These are phyloP conservation scores for Stephania cephalantha DNA, from an alignment of 164 flowering plant genomes.

Conservation along the genomic window DNA sequence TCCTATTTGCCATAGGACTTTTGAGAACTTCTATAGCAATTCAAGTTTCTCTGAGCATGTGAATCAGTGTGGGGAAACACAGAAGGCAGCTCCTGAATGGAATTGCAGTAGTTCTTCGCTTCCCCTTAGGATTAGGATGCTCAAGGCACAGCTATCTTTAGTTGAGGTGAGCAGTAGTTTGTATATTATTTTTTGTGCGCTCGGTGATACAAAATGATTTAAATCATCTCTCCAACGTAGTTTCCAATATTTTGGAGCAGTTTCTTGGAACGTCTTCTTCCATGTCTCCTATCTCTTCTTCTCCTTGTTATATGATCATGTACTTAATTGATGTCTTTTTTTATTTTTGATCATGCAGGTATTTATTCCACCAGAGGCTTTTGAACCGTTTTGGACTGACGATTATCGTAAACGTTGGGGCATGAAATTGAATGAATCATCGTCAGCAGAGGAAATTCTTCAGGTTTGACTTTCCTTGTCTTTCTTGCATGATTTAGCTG, in stretches of 20 bases:
- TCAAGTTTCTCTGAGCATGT: slow-evolving; percentile 44
- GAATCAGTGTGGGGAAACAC: slow-evolving; percentile 33
- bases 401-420: slow-evolving; percentile 56
- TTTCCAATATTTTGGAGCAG: not conserved
- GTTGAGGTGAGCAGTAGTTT: slow-evolving; percentile 48
- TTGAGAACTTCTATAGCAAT: slow-evolving; percentile 14
- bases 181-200: not conserved
- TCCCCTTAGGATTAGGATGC: slow-evolving; percentile 50
- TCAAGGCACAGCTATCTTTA: slow-evolving; percentile 51
- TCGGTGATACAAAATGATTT: not conserved
- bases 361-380: slow-evolving; percentile 61
- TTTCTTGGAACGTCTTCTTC: not conserved
- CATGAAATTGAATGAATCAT: slow-evolving; percentile 40
- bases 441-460: slow-evolving; percentile 56
- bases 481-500: too few species aligned
- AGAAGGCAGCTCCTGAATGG: slow-evolving; percentile 17
- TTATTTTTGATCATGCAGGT: slow-evolving; percentile 34
- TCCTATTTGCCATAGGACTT: slow-evolving; percentile 48
- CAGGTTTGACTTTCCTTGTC: slow-evolving; percentile 35
- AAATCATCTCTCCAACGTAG: not conserved
- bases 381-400: slow-evolving; percentile 64
- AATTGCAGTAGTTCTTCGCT: slow-evolving; percentile 21
- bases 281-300: not conserved
- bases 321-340: not conserved
- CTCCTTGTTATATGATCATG: not conserved